These are phyloP conservation scores for Adansonia gregorii DNA, from an alignment of 441 rosid species.

Conservation along the genomic window DNA sequence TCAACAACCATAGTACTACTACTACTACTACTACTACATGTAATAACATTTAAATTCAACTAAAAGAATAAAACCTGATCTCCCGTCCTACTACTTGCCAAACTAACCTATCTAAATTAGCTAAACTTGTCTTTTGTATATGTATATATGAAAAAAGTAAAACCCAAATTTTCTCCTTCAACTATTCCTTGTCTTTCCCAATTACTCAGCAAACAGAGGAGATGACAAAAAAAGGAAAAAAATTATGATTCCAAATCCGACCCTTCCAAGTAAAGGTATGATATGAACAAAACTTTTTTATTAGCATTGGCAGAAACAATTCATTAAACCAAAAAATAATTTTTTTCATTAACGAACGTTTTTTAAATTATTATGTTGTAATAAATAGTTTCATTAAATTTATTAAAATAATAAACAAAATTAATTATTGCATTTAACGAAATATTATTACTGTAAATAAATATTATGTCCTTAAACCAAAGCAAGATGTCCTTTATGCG, in stretches of 20 bases:
- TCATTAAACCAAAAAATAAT: no score
- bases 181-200: background rate
- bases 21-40: background rate
- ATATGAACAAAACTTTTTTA: no score
- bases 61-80: background rate
- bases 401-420: no score
- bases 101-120: background rate
- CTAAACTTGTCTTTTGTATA: background rate
- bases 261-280: background rate
- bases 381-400: no score
- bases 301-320: no score
- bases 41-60: background rate
- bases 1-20: background rate
- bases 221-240: background rate
- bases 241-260: background rate
- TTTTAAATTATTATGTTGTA: no score
- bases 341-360: no score
- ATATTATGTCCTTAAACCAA: no score
- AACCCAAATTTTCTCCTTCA: background rate
- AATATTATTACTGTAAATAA: no score
- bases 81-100: background rate
- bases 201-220: background rate
- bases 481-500: background rate
- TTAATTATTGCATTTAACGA: no score
- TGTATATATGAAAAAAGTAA: background rate